A percentile compares a stretch with the other conserved stretches of the same genome.
Conservation (phyloP, 2,329 filamentous ascomycete genomes). For the Orbilia ellipsospora region DNA sequence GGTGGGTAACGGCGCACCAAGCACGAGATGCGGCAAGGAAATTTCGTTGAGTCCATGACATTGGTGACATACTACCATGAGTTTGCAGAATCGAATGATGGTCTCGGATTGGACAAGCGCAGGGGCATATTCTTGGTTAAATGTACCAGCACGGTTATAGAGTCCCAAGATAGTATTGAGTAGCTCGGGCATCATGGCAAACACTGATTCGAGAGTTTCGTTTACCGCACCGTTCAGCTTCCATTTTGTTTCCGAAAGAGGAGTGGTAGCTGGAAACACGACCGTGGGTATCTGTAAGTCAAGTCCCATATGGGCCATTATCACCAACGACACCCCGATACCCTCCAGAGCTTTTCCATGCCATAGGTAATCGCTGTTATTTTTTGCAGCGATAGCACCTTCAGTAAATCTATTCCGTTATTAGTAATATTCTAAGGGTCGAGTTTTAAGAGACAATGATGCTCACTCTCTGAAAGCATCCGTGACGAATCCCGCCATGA, state of each 20-base stretch:
- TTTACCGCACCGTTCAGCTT: constrained; percentile 59
- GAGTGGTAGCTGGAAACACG: constrained; percentile 61
- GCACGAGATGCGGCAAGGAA: constrained; percentile 74
- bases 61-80: constrained; percentile 75
- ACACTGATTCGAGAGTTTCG: constrained; percentile 64
- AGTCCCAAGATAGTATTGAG: constrained; percentile 78
- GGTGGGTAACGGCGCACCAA: constrained; percentile 69
- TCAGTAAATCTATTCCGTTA: constrained; percentile 71
- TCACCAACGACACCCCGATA: constrained; percentile 81
- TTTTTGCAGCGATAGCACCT: constrained; percentile 79
- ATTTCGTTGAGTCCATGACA: constrained; percentile 72
- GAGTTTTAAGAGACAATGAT: background rate
- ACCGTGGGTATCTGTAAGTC: constrained; percentile 76
- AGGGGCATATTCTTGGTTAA: constrained; percentile 75
- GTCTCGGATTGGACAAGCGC: constrained; percentile 78
- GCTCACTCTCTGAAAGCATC: constrained; percentile 80
- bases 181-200: constrained; percentile 75
- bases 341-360: constrained; percentile 94
- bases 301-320: constrained; percentile 84
- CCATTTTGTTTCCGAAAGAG: constrained; percentile 66
- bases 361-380: constrained; percentile 92
- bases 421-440: constrained; percentile 13
- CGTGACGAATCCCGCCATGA: constrained; percentile 88
- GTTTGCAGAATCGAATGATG: constrained; percentile 77
- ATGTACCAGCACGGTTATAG: constrained; percentile 74